Evolutionary conservation across 2,329 filamentous ascomycete species (phyloP), one percentile per base, ranked within the genome.

Genomic region (Didymella keratinophila): DNA sequence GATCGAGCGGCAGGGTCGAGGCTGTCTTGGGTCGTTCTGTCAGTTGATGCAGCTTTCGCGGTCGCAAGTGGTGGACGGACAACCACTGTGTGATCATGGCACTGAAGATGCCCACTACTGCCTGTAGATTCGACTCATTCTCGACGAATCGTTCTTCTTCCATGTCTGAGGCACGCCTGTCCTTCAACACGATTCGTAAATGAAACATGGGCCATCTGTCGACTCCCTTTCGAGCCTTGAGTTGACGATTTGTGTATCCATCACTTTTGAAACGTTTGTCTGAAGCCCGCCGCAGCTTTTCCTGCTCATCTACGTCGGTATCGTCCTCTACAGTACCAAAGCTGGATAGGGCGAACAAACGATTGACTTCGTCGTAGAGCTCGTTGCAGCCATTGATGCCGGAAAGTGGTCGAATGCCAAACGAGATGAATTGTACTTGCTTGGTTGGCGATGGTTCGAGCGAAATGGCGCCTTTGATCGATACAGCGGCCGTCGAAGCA

Each of bases 121-220:
- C 76, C 25, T 84, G 80, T n/a, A 92, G 62, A 12, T 68, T 71
- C 11, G 66, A 55, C 14, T 76, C 64, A 1, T 71, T 62, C 4
- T 70, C 61, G 2, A 71, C 46, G 45, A 70, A 64, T 0, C 61
- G 37, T 27, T 74, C 71, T 27, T 68, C 74, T 12, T 44, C 27
- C 6, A 53, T 30, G 2, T 44, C 58, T 21, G 57, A 45, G 16
- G 43, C 25, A n/a, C 48, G 16, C 9, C 55, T 43, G 8, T 69
- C 59, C 20, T 65, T 70, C 9, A 83, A 68, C 2, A 81, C 78
- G 34, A 97, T 84, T 27, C 86, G 86, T n/a, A 98, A 78, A 67
- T 88, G 90, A 69, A 97, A 98, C 88, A 94, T 94, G 0, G 94
- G 93, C 87, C 92, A 95, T 49, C 87, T 85, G 69, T 97, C 92